Conservation (phyloP, 2,329 filamentous ascomycete species). For the Xylariaceae sp. region DNA sequence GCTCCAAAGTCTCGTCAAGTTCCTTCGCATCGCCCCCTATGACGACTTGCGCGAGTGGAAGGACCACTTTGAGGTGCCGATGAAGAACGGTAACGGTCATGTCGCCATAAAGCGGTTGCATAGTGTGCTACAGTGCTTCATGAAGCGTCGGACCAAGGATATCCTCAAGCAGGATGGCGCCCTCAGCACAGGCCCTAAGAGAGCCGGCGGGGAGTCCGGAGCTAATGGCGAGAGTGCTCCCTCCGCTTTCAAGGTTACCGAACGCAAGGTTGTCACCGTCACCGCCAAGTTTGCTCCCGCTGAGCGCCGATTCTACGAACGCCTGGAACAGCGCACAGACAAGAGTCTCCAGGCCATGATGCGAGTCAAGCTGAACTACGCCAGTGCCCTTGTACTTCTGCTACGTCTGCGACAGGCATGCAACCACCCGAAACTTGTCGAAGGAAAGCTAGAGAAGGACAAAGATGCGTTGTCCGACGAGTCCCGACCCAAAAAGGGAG, state of each 20-base stretch:
- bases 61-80: constrained; percentile 79
- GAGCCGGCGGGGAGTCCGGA: constrained; percentile 42
- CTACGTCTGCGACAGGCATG: constrained; percentile 86
- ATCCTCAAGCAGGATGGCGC: constrained; percentile 87
- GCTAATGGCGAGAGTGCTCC: constrained; percentile 39
- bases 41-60: constrained; percentile 84
- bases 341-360: constrained; percentile 86
- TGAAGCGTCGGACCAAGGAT: constrained; percentile 98
- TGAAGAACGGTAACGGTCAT: constrained; percentile 85
- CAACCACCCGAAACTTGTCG: constrained; percentile 86
- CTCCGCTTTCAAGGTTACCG: constrained; percentile 81
- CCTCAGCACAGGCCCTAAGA: constrained; percentile 69
- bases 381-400: constrained; percentile 88
- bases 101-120: constrained; percentile 84
- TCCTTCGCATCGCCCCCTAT: constrained; percentile 87
- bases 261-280: constrained; percentile 79
- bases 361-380: constrained; percentile 78
- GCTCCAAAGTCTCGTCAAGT: constrained; percentile 86
- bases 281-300: constrained; percentile 70
- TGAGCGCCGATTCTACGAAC: constrained; percentile 80
- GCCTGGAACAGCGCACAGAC: constrained; percentile 78
- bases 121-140: constrained; percentile 81
- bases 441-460: constrained; percentile 79
- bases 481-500: constrained; percentile 46
- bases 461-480: constrained; percentile 74